Percentiles rank a stretch among this genome's conserved stretches.
Evolutionary conservation across 768 basidiomycete genomes (phyloP).

Genomic region (Pulveroboletus sp.): DNA sequence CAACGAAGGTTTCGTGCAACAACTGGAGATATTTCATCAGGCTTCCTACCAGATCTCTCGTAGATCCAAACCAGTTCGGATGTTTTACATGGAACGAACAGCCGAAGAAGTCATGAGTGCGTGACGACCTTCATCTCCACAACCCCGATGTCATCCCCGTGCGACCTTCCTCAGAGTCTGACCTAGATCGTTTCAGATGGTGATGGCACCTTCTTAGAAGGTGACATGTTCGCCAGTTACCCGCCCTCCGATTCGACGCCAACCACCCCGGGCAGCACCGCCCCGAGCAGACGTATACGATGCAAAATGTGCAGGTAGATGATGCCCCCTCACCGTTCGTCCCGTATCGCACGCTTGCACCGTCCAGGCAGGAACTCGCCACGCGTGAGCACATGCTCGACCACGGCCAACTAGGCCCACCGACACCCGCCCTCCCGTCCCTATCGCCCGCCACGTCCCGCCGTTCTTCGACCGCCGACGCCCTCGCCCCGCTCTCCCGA

Average conservation of each 20-base stretch:
- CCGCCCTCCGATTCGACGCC: conserved; percentile 63
- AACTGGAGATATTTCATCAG: conserved; percentile 76
- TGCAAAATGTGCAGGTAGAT: conserved; percentile 88
- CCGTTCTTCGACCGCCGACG: conserved; percentile 30
- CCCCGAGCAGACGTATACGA: conserved; percentile 64
- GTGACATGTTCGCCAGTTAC: conserved; percentile 73
- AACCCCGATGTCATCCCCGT: neutral
- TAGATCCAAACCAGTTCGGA: conserved; percentile 65
- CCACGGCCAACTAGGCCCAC: conserved; percentile 73
- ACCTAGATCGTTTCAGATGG: conserved; percentile 50
- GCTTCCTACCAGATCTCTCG: conserved; percentile 65
- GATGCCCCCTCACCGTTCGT: neutral
- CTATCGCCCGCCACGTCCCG: conserved; percentile 48
- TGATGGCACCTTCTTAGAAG: conserved; percentile 59
- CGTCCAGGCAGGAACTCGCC: conserved; percentile 67
- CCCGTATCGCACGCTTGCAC: neutral
- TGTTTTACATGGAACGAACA: conserved; percentile 80
- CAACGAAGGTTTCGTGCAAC: conserved; percentile 77
- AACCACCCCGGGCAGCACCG: conserved; percentile 52
- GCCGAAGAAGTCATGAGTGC: conserved; percentile 75
- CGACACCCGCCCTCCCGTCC: conserved; percentile 49
- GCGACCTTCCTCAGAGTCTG: neutral
- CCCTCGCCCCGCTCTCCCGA: conserved; percentile 15
- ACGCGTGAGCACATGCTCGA: conserved; percentile 92
- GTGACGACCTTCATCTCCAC: conserved; percentile 24